Base-by-base conservation (phyloP, 768 basidiomycete species). In the Crepidotus variabilis region DNA sequence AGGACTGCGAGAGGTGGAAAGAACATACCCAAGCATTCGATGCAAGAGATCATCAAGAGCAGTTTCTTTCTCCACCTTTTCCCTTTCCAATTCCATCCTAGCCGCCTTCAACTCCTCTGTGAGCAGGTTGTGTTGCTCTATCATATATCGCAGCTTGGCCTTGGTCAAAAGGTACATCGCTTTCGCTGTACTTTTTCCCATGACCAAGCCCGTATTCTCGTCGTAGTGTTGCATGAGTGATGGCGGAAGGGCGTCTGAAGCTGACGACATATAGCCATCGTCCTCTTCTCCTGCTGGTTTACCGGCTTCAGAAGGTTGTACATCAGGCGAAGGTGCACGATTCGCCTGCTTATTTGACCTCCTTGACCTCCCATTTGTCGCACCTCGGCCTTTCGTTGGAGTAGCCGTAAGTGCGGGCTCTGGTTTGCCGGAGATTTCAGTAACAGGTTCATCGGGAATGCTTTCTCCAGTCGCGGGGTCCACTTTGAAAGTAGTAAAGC, bases 151-250 rank as follows among this genome's bases (percentile, higher is more conserved):
- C 67, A 87, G 79, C 65, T 92, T 93, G 6, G 94, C 92, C 65
- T 94, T 90, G 77, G 81, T 78, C 58, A 72, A 78, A 60, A 72
- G 75, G 68, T 94, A 95, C 76, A 84, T 85, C 34, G 85, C 82
- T 75, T 87, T 83, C 28, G 77, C 72, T 0, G 83, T 86, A n/a
- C 84, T 72, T n/a, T 87, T 80, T 1, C 88, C 90, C 63, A 82
- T 68, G 3, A 91, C 80, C n/a, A 82, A 70, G 1, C 85, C 83
- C 0, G 86, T 89, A 14, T 71, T 69, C 0, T 83, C 80, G 62
- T 85, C 81, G 58, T 76, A 73, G 23, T 80, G 76, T 5, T 72
- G 71, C 20, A 71, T 63, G 2, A 92, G 75, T 58, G 85, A 78
- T 0, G 75, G 63, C 1, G 89, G 88, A 0, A 90, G 67, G 2